Base-by-base conservation (phyloP, 495 filamentous ascomycete genomes). In the Xylaria acuta region DNA sequence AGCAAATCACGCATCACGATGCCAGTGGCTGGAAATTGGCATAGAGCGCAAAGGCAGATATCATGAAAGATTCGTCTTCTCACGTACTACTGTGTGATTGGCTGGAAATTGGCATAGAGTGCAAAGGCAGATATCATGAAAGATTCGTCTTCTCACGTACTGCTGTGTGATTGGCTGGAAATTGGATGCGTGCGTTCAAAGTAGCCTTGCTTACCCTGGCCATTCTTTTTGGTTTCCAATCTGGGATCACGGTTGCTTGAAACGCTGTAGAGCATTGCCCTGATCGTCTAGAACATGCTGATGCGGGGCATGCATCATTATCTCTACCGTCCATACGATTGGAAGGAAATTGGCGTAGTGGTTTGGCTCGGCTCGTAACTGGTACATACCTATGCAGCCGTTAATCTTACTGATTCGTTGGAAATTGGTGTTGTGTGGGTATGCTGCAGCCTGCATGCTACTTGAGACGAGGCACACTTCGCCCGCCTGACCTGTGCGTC, bases 311-410 rank as follows among this genome's bases (percentile, higher is more conserved):
- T 54, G 8, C 11, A 12, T 54, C 8, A 12, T 25, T 54, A 0
- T 53, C 7, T 25, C 14, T 0, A 27, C 25, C 2, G 9, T 25
- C 1, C 16, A 36, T 36, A n/a, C 4, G 22, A 41, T 64, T 64
- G 60, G 60, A 5, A 18, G 60, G 60, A 64, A 64, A 41, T 64
- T 64, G 60, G 60, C 12, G 56, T 38, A n/a, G n/a, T n/a, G n/a
- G n/a, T 60, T 5, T 22, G 1, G 32, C 59, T 12, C 36, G 54
- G 54, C 30, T 59, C 4, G 27, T n/a, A n/a, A 18, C 11, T 4
- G 16, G 30, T 36, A 18, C 5, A 59, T 34, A 34, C 1, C n/a
- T n/a, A n/a, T n/a, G 14, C 41, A 45, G 41, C 14, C 14, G 18
- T 1, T 14, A 16, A 25, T 30, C 8, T 27, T 56, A 5, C 27